Base-by-base conservation (phyloP, 495 filamentous ascomycete species). In the Penicillium mononematosum region DNA sequence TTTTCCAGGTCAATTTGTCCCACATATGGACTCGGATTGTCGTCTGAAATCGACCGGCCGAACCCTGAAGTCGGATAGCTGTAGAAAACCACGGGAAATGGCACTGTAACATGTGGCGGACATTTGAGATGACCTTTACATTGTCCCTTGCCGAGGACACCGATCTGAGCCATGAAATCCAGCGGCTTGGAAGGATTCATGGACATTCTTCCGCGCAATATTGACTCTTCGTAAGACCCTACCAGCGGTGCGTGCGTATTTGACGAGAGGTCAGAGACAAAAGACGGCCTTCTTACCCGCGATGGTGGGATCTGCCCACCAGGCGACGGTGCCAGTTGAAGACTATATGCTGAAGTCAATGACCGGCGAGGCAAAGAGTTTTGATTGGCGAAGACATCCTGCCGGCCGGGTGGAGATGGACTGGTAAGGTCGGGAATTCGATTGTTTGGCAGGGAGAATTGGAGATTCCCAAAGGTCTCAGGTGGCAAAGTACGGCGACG, bases 61-160 rank as follows among this genome's bases (percentile, higher is more conserved):
- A 76, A 76, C 6, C 81, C 82, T 24, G 84, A 86, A 44, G 77
- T 85, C 20, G 81, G 82, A 69, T 96, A 96, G 72, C 88, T 94
- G 74, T 98, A 99, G 61, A 96, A 99, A 9, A 98, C 94, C 14
- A 92, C 95, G 7, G 92, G 94, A 68, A 98, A 99, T 2, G 92
- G 89, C 6, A 99, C 78, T 1, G 90, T 92, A 48, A 96, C 89
- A 72, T 99, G 94, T 9, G 92, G 79, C 3, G 94, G 94, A 67
- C 95, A 98, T 45, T 85, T 85, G 19, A 96, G 77, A 56, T 83
- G 89, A 44, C 89, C 75, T 73, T 92, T 96, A 77, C 92, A 96
- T 61, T 94, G 89, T 36, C 92, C 91, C 59, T 88, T 85, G 8
- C 92, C 95, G 31, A 98, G 76, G 0, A 98, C 94, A 27, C 94